Evolutionary conservation across 2,329 filamentous ascomycete species (phyloP).

Genomic region (Sporothrix dimorphospora): DNA sequence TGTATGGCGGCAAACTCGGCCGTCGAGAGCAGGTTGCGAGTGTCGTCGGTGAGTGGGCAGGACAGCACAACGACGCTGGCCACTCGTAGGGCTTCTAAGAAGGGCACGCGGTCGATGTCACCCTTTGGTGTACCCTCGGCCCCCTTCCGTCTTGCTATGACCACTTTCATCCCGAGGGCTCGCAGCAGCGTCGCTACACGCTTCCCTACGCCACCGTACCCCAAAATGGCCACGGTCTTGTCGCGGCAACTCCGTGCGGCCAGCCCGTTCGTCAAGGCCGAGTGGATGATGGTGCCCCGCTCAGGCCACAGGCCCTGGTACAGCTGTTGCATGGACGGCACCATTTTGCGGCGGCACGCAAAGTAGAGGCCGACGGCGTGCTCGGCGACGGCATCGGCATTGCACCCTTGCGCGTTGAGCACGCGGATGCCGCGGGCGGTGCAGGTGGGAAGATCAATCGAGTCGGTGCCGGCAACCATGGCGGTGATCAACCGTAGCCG

Average conservation of each 20-base stretch:
- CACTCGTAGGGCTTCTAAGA: conserved; percentile 36
- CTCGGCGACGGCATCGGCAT: conserved; percentile 39
- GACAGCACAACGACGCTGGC: conserved; percentile 41
- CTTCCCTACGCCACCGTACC: conserved; percentile 42
- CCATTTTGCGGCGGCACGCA: conserved; percentile 41
- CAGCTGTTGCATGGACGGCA: conserved; percentile 38
- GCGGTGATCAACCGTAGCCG: conserved; percentile 38
- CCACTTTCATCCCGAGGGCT: conserved; percentile 41
- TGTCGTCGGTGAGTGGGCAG: conserved; percentile 39
- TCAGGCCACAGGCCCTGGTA: conserved; percentile 35
- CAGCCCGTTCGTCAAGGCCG: conserved; percentile 16
- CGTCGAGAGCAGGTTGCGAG: conserved; percentile 35
- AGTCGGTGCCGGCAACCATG: conserved; percentile 39
- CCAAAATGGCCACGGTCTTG: conserved; percentile 39
- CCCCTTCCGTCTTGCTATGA: conserved; percentile 33
- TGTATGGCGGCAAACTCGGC: conserved; percentile 33
- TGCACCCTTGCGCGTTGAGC: conserved; percentile 38
- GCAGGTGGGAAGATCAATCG: conserved; percentile 34
- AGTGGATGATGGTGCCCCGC: conserved; percentile 34
- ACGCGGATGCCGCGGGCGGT: conserved; percentile 36
- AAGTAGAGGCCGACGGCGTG: conserved; percentile 39
- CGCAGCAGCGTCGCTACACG: conserved; percentile 38
- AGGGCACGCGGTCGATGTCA: conserved; percentile 33
- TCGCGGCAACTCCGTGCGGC: conserved; percentile 19
- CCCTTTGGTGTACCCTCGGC: not conserved